Conservation (phyloP, 176 grass and related monocot genomes). For the Poa pratensis region DNA sequence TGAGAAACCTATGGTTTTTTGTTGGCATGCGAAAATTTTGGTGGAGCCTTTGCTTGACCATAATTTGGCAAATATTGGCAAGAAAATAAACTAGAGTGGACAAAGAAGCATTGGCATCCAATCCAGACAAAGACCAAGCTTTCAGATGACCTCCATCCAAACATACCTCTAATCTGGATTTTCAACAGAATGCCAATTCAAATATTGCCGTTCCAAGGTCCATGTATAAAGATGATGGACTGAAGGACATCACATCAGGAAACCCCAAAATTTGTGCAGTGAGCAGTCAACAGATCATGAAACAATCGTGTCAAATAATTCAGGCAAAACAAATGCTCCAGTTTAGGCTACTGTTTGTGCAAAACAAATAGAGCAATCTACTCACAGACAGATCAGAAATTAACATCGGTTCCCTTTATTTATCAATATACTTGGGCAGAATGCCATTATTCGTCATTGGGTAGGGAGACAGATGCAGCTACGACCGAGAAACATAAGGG, state of each 20-base stretch:
- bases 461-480: neutral
- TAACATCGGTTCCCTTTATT: slow-evolving; percentile 3
- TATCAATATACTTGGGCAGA: slow-evolving; percentile 7
- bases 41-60: too few relatives aligned
- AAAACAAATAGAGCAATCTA: neutral
- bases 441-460: slow-evolving; percentile 21
- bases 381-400: neutral
- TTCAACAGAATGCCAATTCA: neutral
- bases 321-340: neutral
- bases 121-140: too few relatives aligned
- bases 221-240: neutral
- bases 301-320: neutral
- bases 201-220: neutral
- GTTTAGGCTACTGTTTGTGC: neutral
- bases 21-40: too few relatives aligned
- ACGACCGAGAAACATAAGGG: slow-evolving; percentile 20
- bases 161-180: neutral
- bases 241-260: neutral
- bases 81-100: too few relatives aligned
- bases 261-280: too few relatives aligned
- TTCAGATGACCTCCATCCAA: too few relatives aligned
- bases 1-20: too few relatives aligned
- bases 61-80: too few relatives aligned
- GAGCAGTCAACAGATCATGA: neutral
- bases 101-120: too few relatives aligned